Conservation (phyloP, 2,329 filamentous ascomycete genomes). For the Aspergillus hiratsukae region DNA sequence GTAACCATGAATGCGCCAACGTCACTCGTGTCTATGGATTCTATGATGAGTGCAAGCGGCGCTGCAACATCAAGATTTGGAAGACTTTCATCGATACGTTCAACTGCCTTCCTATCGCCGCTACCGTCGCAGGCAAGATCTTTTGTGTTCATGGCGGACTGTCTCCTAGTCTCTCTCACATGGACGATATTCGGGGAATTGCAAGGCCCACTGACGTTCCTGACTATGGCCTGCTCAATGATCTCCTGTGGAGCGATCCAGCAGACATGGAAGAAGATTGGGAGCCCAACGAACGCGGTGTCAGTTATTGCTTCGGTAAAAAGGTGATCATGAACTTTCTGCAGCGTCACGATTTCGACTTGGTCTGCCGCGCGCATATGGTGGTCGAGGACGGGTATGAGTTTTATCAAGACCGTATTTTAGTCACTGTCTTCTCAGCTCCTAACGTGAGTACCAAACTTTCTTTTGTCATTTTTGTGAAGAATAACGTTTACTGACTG, state of each 20-base stretch:
- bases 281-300: constrained; percentile 94
- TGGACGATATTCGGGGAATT: constrained; percentile 98
- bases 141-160: constrained; percentile 96
- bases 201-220: constrained; percentile 93
- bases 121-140: constrained; percentile 96
- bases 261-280: constrained; percentile 97
- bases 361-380: constrained; percentile 97
- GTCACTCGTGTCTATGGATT: constrained; percentile 95
- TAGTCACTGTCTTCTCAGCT: constrained; percentile 96
- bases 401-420: constrained; percentile 90
- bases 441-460: constrained; percentile 70
- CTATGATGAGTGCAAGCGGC: constrained; percentile 95
- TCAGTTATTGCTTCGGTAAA: constrained; percentile 98
- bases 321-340: constrained; percentile 97
- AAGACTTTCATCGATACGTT: constrained; percentile 97
- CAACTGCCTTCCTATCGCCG: constrained; percentile 89
- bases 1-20: constrained; percentile 95
- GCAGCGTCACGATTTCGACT: constrained; percentile 89
- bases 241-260: constrained; percentile 94
- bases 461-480: not conserved
- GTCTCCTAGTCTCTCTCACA: constrained; percentile 85
- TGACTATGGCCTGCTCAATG: constrained; percentile 91
- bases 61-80: constrained; percentile 96
- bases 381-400: constrained; percentile 99
- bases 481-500: constrained; percentile 19